Evolutionary conservation across 805 yeast genomes (phyloP).

Genomic region (Candida methanosorbosa): DNA sequence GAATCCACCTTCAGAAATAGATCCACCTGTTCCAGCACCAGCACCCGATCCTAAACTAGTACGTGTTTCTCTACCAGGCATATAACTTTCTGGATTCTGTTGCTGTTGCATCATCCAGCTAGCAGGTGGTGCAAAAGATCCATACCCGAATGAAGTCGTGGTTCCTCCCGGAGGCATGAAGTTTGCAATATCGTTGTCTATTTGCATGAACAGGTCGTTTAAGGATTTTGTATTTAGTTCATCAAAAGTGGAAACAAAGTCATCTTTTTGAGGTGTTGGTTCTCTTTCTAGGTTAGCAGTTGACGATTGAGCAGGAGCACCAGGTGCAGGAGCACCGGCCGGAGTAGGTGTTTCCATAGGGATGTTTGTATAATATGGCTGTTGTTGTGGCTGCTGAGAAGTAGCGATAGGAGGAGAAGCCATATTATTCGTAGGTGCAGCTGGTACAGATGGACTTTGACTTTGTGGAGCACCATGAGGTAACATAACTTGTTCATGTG

Average conservation of each 20-base stretch:
- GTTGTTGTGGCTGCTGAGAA: too few relatives aligned
- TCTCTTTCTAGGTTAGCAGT: too few relatives aligned
- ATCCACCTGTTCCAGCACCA: constrained; percentile 2
- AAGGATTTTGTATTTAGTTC: neutral
- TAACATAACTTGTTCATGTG: too few relatives aligned
- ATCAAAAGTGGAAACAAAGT: too few relatives aligned
- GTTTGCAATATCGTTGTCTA: constrained; percentile 23
- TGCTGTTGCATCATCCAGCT: neutral
- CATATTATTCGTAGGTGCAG: too few relatives aligned
- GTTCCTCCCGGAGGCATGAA: constrained; percentile 6
- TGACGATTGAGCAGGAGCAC: too few relatives aligned
- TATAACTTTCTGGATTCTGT: neutral
- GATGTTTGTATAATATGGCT: too few relatives aligned
- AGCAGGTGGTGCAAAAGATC: neutral
- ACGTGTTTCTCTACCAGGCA: neutral
- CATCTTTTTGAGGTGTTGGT: too few relatives aligned
- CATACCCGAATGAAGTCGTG: neutral
- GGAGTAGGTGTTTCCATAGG: neutral
- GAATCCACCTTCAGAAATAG: constrained; percentile 1
- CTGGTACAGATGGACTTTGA: too few relatives aligned
- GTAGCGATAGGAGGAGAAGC: too few relatives aligned
- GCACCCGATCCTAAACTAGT: neutral
- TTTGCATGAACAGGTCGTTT: constrained; percentile 21
- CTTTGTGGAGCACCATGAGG: too few relatives aligned
- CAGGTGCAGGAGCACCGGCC: too few relatives aligned